Conservation (phyloP, 345 rosid genomes). For the Eucalyptus curtisii region DNA sequence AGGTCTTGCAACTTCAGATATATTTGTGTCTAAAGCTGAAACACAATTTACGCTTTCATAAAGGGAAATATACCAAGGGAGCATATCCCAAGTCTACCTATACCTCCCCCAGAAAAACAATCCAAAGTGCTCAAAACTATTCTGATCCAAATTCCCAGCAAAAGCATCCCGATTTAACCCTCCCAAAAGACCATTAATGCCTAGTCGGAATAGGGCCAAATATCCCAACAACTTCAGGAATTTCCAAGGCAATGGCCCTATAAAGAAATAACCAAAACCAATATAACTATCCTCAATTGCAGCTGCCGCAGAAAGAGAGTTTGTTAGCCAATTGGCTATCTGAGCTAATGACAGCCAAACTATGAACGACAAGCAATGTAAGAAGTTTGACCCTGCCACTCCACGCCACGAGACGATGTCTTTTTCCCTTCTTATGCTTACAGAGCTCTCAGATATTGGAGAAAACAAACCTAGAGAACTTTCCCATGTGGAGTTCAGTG, state of each 20-base stretch:
- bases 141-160: conserved; percentile 79
- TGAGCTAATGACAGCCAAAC: background rate
- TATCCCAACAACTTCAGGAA: conserved; percentile 77
- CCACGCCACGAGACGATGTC: no score
- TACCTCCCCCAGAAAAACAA: conserved; percentile 95
- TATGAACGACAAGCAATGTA: background rate
- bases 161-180: conserved; percentile 84
- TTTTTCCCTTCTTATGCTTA: no score
- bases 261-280: conserved; percentile 91
- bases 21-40: background rate
- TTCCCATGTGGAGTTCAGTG: no score
- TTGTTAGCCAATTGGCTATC: background rate
- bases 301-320: conserved; percentile 33
- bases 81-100: conserved; percentile 90
- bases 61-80: conserved; percentile 96
- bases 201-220: conserved; percentile 82
- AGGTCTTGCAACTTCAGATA: background rate
- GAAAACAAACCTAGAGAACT: no score
- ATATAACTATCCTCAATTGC: conserved; percentile 96
- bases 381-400: no score
- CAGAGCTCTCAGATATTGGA: no score
- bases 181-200: conserved; percentile 79
- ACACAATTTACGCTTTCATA: conserved; percentile 48
- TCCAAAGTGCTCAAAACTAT: conserved; percentile 83
- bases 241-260: conserved; percentile 80